Conservation (phyloP, 345 rosid genomes). For the Bruguiera sexangula region DNA sequence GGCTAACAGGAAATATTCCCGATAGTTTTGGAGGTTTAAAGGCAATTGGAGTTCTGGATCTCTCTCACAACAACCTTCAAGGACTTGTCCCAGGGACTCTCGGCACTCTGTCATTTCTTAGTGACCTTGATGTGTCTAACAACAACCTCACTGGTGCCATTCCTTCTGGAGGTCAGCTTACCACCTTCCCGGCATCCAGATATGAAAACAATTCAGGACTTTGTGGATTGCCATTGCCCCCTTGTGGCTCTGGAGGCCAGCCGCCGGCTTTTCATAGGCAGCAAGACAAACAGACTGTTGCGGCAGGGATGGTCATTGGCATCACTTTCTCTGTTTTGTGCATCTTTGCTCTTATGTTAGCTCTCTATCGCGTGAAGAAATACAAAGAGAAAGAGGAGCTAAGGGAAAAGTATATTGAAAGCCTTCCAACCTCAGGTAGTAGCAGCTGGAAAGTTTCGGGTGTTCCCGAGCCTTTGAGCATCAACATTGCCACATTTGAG, state of each 20-base stretch:
- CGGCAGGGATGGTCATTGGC: slow-evolving; percentile 65
- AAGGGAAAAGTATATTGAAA: slow-evolving; percentile 77
- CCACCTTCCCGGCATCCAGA: slow-evolving; percentile 77
- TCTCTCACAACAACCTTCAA: slow-evolving; percentile 77
- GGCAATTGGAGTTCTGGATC: slow-evolving; percentile 82
- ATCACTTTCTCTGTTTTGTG: slow-evolving; percentile 61
- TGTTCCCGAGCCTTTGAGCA: slow-evolving; percentile 90
- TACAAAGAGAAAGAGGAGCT: slow-evolving; percentile 52
- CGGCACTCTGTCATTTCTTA: slow-evolving; percentile 75
- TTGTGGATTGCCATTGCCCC: slow-evolving; percentile 76
- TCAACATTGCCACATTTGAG: slow-evolving; percentile 94
- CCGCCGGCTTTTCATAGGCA: slow-evolving; percentile 12
- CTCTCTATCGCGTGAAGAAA: slow-evolving; percentile 59
- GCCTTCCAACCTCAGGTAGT: slow-evolving; percentile 85
- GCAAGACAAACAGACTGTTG: slow-evolving; percentile 46
- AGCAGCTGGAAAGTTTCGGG: slow-evolving; percentile 91
- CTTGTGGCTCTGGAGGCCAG: slow-evolving; percentile 51
- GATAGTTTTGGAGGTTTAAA: slow-evolving; percentile 71
- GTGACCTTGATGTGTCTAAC: slow-evolving; percentile 93
- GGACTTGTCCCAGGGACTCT: slow-evolving; percentile 73
- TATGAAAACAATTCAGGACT: slow-evolving; percentile 91
- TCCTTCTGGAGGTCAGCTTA: slow-evolving; percentile 94
- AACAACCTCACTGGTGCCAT: slow-evolving; percentile 79
- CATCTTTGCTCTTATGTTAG: slow-evolving; percentile 53
- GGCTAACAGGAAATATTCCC: slow-evolving; percentile 63